These are phyloP conservation scores for Aspergillus fructus DNA, from an alignment of 2,329 filamentous ascomycete species.

Conservation along the genomic window DNA sequence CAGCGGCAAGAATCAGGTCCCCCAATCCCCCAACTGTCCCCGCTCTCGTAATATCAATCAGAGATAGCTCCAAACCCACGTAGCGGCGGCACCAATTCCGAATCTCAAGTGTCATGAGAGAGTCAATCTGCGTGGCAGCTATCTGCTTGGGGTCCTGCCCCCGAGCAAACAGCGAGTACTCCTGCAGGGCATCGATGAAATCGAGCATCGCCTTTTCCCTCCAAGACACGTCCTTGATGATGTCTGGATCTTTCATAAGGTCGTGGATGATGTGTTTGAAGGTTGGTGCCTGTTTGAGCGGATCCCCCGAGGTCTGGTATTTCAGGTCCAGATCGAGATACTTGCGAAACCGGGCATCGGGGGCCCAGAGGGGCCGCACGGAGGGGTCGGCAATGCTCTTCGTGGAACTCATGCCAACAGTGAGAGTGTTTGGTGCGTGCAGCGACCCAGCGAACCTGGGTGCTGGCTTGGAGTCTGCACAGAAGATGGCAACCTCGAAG, in stretches of 20 bases:
- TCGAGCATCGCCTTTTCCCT: not conserved
- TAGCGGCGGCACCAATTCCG: slow-evolving; percentile 10
- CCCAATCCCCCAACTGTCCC: slow-evolving; percentile 11
- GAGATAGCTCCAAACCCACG: slow-evolving; percentile 11
- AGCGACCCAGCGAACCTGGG: not conserved
- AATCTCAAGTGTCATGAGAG: slow-evolving; percentile 18
- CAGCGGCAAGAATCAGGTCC: too few species aligned
- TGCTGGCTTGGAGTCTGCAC: not conserved
- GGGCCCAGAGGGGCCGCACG: slow-evolving; percentile 7
- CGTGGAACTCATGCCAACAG: slow-evolving; percentile 8
- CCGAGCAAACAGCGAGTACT: slow-evolving; percentile 2
- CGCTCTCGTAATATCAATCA: slow-evolving; percentile 14
- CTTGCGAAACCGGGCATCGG: slow-evolving; percentile 9
- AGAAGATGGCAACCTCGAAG: too few species aligned
- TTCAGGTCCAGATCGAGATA: slow-evolving; percentile 8
- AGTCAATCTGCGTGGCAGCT: slow-evolving; percentile 13
- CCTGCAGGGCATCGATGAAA: slow-evolving; percentile 6
- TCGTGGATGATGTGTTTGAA: not conserved
- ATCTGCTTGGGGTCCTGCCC: slow-evolving; percentile 5
- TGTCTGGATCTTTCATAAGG: slow-evolving; percentile 6
- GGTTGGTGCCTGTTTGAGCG: not conserved
- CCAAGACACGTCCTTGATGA: too few species aligned
- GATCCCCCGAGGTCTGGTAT: not conserved
- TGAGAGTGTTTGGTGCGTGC: not conserved
- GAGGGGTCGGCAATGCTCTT: slow-evolving; percentile 7